A percentile compares a stretch with the other conserved stretches of the same genome.
These are phyloP conservation scores for Mollisia scopiformis DNA, from an alignment of 2,329 filamentous ascomycete species.

Conservation along the genomic window DNA sequence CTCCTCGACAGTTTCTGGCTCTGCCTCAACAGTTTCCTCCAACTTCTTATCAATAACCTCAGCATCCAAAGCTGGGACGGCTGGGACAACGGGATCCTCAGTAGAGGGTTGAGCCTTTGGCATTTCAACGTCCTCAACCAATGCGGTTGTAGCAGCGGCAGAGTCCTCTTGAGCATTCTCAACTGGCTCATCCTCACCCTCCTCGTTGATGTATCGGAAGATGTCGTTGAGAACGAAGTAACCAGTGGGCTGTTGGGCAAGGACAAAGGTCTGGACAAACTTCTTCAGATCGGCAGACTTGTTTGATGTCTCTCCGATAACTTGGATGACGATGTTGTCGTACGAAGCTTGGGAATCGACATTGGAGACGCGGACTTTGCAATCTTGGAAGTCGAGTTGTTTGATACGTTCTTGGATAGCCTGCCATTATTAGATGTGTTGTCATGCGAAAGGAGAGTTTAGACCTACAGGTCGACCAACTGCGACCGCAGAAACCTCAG, in stretches of 20 bases:
- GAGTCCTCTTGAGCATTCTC: constrained; percentile 41
- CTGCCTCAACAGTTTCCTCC: constrained; percentile 58
- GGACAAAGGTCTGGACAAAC: constrained; percentile 96
- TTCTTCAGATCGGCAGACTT: constrained; percentile 89
- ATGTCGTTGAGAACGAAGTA: constrained; percentile 99
- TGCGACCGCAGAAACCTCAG: constrained; percentile 83
- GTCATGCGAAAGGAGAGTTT: constrained; percentile 7
- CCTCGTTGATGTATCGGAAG: constrained; percentile 88
- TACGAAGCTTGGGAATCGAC: constrained; percentile 94
- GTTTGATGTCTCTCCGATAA: constrained; percentile 97
- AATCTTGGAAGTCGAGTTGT: constrained; percentile 90
- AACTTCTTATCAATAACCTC: constrained; percentile 74
- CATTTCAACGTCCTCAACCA: constrained; percentile 38
- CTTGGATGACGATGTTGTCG: constrained; percentile 94
- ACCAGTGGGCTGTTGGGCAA: constrained; percentile 92
- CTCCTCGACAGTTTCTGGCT: constrained; percentile 41
- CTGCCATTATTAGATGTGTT: constrained; percentile 48
- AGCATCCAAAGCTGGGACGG: constrained; percentile 43
- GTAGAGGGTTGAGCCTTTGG: constrained; percentile 36
- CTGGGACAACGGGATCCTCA: constrained; percentile 37
- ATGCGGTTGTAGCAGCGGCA: constrained; percentile 26
- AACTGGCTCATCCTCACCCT: constrained; percentile 72
- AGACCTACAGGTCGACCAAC: constrained; percentile 81
- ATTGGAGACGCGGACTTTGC: constrained; percentile 97
- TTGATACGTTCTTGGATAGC: constrained; percentile 94